Evolutionary conservation across 495 filamentous ascomycete species (phyloP).

Genomic region (Barbatosphaeria neglecta): DNA sequence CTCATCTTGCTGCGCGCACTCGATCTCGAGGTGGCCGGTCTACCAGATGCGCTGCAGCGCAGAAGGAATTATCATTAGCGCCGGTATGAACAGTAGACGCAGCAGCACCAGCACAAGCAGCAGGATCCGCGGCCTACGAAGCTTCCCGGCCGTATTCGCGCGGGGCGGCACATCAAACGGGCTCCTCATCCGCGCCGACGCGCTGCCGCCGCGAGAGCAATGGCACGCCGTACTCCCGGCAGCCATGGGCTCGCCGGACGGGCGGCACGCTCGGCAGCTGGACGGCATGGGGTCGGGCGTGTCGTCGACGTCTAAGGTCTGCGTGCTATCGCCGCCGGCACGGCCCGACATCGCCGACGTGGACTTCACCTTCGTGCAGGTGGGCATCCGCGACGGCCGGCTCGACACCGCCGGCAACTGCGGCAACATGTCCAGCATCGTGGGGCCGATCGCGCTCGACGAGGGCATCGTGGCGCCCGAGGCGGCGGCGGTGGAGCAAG

Average conservation of each 20-base stretch:
- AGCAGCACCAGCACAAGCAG: not conserved
- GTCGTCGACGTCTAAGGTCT: slow-evolving; percentile 59
- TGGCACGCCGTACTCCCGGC: slow-evolving; percentile 51
- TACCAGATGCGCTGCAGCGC: no score
- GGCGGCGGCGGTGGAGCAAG: slow-evolving; percentile 10
- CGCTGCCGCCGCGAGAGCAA: slow-evolving; percentile 32
- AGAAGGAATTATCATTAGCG: no score
- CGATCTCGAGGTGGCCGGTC: no score
- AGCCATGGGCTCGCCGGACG: slow-evolving; percentile 58
- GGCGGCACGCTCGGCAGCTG: slow-evolving; percentile 51
- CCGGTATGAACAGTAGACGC: no score
- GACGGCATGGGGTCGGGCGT: slow-evolving; percentile 63
- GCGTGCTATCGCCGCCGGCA: slow-evolving; percentile 41
- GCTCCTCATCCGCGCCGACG: slow-evolving; percentile 45
- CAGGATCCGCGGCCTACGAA: slow-evolving; percentile 1
- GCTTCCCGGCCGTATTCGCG: slow-evolving; percentile 54
- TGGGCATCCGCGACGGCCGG: slow-evolving; percentile 45
- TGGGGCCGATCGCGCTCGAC: slow-evolving; percentile 57
- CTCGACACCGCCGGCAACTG: slow-evolving; percentile 62
- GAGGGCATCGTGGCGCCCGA: slow-evolving; percentile 26
- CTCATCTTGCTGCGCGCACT: no score
- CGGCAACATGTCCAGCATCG: slow-evolving; percentile 58
- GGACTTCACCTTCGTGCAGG: slow-evolving; percentile 61
- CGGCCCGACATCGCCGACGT: slow-evolving; percentile 43
- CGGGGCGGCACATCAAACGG: slow-evolving; percentile 64